phyloP scores from a whole-genome alignment of 192 early-diverging fungal species.

The Backusella tarrabulga region DNA sequence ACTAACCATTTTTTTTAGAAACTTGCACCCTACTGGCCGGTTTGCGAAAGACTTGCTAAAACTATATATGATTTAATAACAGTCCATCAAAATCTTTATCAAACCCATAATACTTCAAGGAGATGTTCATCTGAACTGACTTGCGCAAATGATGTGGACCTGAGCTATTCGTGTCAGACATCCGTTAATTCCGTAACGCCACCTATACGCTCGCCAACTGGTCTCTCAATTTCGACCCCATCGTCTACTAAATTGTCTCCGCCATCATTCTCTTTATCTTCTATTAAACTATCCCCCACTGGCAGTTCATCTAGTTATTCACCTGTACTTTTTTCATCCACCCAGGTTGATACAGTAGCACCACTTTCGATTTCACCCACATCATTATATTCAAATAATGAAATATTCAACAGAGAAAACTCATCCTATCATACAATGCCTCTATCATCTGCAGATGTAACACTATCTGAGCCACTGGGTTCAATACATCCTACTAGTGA shows the following conservation, averaged over 20 bases:
- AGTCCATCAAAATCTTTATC: conserved; percentile 24
- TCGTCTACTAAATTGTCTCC: neutral
- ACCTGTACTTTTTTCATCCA: neutral
- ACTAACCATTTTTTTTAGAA: neutral
- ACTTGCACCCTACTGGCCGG: conserved; percentile 24
- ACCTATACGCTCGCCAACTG: neutral
- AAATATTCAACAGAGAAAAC: neutral
- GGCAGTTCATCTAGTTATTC: neutral
- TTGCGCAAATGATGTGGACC: neutral
- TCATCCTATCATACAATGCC: neutral
- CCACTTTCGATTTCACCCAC: neutral
- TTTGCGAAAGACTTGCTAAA: conserved; percentile 21
- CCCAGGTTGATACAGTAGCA: neutral
- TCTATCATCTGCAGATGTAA: neutral
- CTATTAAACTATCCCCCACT: neutral
- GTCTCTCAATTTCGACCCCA: neutral
- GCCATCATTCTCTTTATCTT: neutral
- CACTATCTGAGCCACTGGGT: neutral
- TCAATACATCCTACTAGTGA: neutral
- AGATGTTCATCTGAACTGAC: neutral
- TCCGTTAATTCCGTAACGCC: neutral
- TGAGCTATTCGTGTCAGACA: neutral
- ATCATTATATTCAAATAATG: neutral
- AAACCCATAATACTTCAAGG: neutral
- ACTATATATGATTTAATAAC: conserved; percentile 22